These are phyloP conservation scores for Escovopsis sp. DNA, from an alignment of 2,329 filamentous ascomycete genomes.

Conservation along the genomic window DNA sequence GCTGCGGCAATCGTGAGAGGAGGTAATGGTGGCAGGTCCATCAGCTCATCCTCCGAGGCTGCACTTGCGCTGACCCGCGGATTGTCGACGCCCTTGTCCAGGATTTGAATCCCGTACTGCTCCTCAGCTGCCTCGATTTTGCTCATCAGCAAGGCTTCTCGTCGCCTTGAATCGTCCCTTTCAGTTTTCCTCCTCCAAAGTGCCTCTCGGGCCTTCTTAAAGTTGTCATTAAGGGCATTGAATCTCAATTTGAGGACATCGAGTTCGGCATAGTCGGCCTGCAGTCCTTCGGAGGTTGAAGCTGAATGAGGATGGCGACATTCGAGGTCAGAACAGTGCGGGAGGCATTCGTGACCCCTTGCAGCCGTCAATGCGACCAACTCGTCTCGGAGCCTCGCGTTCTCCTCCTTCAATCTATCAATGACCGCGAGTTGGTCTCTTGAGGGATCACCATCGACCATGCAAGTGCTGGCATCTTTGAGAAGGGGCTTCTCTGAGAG, in stretches of 20 bases:
- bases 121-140: constrained; percentile 30
- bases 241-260: constrained; percentile 25
- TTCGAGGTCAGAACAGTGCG: neutral
- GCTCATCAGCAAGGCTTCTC: constrained; percentile 27
- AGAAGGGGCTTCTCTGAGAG: neutral
- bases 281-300: neutral
- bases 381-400: constrained; percentile 24
- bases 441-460: neutral
- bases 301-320: no score
- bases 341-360: no score
- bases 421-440: constrained; percentile 11
- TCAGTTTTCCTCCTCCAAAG: constrained; percentile 27
- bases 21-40: neutral
- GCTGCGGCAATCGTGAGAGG: constrained; percentile 3
- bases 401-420: constrained; percentile 27
- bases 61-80: constrained; percentile 4
- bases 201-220: constrained; percentile 25
- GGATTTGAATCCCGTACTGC: constrained; percentile 19
- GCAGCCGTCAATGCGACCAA: constrained; percentile 9
- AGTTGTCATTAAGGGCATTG: constrained; percentile 24
- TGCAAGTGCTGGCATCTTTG: neutral
- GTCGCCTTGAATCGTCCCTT: constrained; percentile 29
- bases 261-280: constrained; percentile 15
- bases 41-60: constrained; percentile 7
- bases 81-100: constrained; percentile 7